Base-by-base conservation (phyloP, 108 stramenopile species). In the Fistulifera pelliculosa region DNA sequence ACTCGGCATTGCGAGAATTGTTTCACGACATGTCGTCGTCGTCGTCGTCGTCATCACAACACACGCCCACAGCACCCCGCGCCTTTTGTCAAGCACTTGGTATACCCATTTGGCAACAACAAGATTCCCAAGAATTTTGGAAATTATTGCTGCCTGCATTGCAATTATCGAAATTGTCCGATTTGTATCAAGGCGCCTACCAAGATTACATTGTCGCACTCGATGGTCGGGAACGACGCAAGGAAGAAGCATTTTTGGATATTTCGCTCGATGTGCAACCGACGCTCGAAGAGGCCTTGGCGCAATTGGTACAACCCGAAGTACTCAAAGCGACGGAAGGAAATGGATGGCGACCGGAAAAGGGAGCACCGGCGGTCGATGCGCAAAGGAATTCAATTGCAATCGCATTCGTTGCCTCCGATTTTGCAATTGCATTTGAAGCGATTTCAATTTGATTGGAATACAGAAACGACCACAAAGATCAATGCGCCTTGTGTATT, bases 41-140 rank as follows among this genome's bases (percentile, higher is more conserved):
- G n/a, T n/a, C n/a, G n/a, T n/a, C n/a, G n/a, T n/a, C n/a, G n/a
- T n/a, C 41, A 27, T 19, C 19, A 7, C 39, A 13, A 52, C 60
- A n/a, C n/a, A 68, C 14, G 50, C 60, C 58, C 48, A 70, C 48
- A 61, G 49, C 62, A 49, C 74, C 69, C 27, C 49, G 50, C 53
- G 41, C 54, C 17, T 66, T 91, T 42, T 79, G 78, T 40, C 62
- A 56, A 6, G 62, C 71, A 7, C 58, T 91, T 15, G 89, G 89
- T 18, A 87, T 91, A 28, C 73, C 77, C 12, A 68, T 71, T 4
- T 74, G 51, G 40, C 66, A 81, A 26, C 89, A 91, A 60, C 89
- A 91, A 62, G 89, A 91, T 73, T 78, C 83, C 2, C 89, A 91
- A 68, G 89, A 91, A 48, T 91, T 91, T 76, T 91, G 89, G 89